Evolutionary conservation across 1,284 basidiomycete genomes (phyloP), one percentile per base, ranked within the genome.

Genomic region (Cystobasidium sp.): DNA sequence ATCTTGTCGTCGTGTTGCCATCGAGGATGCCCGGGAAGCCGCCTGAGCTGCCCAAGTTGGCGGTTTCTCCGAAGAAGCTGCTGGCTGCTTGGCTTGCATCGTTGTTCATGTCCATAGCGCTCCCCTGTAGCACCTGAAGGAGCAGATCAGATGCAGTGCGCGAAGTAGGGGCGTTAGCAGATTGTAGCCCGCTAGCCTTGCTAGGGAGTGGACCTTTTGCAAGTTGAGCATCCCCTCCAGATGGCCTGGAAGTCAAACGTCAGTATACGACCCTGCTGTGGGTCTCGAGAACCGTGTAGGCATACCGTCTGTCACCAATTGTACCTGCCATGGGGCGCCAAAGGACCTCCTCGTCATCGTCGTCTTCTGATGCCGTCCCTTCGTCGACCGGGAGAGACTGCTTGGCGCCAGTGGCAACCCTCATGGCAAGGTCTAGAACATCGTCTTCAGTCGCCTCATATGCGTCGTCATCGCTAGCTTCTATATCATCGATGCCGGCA

Each of bases 391-490:
- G 12, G 9, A 44, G 52, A 22, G 20, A 16, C 2, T 51, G 59
- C 14, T 59, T 71, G 14, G 63, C 62, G 9, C 63, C 62, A 20
- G 62, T 70, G 18, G 84, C 87, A 67, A 88, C 84, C 39, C 89
- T 83, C 84, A 95, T 92, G 1, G 91, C 92, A 43, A 90, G 87
- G 53, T 88, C 86, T 61, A 95, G 87, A 0, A 90, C 88, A 80
- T 94, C 93, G 76, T 94, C 91, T 63, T 92, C 91, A 3, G 90
- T 91, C 64, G 86, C 86, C 14, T 90, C 89, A 1, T 78, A 80
- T 16, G 86, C 84, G 62, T 31, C 31, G 31, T 78, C 74, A 47
- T 51, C 37, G 64, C 58, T 39, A 31, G 64, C 68, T 53, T 59
- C 63, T 41, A 63, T 55, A 22, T 63, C 52, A 41, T 68, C 67